Evolutionary conservation across 306 rosid genomes (phyloP).

Genomic region (Prunus mume): DNA sequence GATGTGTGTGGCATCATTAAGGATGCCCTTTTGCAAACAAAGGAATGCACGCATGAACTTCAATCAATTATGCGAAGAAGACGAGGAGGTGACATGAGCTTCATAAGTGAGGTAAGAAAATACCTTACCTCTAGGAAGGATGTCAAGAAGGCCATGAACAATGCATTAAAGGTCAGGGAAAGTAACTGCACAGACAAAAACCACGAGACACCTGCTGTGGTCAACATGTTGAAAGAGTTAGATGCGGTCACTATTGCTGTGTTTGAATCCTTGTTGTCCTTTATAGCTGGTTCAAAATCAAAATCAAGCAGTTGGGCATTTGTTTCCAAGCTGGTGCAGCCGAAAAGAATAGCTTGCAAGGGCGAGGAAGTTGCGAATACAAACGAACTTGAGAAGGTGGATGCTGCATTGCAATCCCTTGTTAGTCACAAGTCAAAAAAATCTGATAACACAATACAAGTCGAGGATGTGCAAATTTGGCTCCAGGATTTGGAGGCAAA

Average conservation of each 20-base stretch:
- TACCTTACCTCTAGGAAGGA: conserved; percentile 23
- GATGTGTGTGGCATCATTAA: conserved; percentile 26
- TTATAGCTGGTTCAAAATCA: conserved; percentile 13
- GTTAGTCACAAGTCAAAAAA: background rate
- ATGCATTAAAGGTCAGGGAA: conserved; percentile 9
- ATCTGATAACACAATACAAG: background rate
- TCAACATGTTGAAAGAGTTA: conserved; percentile 9
- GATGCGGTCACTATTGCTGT: conserved; percentile 12
- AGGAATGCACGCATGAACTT: conserved; percentile 21
- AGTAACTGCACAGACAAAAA: background rate
- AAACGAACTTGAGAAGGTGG: background rate
- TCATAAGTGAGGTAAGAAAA: conserved; percentile 1
- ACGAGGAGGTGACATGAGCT: conserved; percentile 19
- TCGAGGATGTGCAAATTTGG: conserved; percentile 13
- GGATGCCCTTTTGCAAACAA: conserved; percentile 23
- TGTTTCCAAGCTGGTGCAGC: background rate
- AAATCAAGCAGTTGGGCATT: conserved; percentile 18
- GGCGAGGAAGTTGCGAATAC: conserved; percentile 2
- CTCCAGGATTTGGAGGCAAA: conserved; percentile 13
- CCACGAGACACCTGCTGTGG: background rate
- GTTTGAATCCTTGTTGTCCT: conserved; percentile 20
- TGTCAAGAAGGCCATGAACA: conserved; percentile 19
- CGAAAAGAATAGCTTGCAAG: conserved; percentile 22
- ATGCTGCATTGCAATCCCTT: background rate
- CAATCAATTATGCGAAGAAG: conserved; percentile 19